phyloP scores from a whole-genome alignment of 805 yeast species.

The Grigorovia yakushimaensis region DNA sequence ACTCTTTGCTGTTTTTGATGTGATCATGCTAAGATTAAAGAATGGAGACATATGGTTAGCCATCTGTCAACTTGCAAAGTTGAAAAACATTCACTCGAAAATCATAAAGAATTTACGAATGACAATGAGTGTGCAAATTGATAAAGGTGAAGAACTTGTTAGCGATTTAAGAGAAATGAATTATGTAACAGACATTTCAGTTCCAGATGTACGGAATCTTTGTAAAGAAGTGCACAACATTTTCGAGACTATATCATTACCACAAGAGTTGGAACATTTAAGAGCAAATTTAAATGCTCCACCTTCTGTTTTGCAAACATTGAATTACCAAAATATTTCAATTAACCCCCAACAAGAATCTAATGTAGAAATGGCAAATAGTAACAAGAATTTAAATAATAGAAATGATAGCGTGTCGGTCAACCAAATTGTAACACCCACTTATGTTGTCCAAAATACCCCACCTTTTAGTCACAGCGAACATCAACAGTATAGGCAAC shows the following conservation, averaged over 20 bases:
- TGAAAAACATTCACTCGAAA: slow-evolving; percentile 13
- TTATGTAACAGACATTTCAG: slow-evolving; percentile 8
- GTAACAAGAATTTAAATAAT: neutral
- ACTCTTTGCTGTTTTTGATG: slow-evolving; percentile 23
- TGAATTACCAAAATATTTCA: slow-evolving; percentile 1
- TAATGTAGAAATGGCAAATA: neutral
- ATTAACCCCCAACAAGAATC: neutral
- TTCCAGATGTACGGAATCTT: slow-evolving; percentile 6
- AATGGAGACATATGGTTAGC: slow-evolving; percentile 22
- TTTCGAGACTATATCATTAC: slow-evolving; percentile 2
- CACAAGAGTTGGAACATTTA: neutral
- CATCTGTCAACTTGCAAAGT: slow-evolving; percentile 13
- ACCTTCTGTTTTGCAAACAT: slow-evolving; percentile 2
- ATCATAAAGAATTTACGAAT: slow-evolving; percentile 18
- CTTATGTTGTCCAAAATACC: neutral
- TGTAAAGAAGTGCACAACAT: slow-evolving; percentile 6
- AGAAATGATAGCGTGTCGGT: neutral
- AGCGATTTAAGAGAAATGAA: slow-evolving; percentile 15
- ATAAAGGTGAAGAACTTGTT: slow-evolving; percentile 12
- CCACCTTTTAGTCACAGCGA: neutral
- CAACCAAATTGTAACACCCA: neutral
- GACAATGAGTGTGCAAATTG: slow-evolving; percentile 20
- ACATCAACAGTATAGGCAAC: neutral
- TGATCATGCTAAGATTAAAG: slow-evolving; percentile 21
- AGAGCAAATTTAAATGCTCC: neutral